Evolutionary conservation across 1,284 basidiomycete genomes (phyloP).

Genomic region (Coniophora puteana): DNA sequence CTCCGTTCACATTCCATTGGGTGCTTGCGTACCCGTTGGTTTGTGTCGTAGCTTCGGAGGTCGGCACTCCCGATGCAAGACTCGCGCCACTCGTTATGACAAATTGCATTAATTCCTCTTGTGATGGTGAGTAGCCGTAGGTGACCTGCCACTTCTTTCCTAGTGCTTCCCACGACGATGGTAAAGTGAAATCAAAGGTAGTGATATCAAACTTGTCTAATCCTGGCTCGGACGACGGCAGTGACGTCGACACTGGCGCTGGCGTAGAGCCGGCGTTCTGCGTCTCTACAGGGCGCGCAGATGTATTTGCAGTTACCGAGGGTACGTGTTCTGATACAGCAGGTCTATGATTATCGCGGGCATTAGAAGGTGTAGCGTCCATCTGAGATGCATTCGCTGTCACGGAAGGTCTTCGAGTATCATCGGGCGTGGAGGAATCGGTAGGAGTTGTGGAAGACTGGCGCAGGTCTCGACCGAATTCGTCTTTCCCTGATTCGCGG

Average conservation of each 20-base stretch:
- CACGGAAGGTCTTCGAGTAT: slow-evolving; percentile 24
- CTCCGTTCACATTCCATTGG: slow-evolving; percentile 14
- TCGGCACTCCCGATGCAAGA: slow-evolving; percentile 19
- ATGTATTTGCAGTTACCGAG: slow-evolving; percentile 53
- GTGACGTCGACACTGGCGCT: too few species aligned
- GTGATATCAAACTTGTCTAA: slow-evolving; percentile 64
- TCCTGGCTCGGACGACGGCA: slow-evolving; percentile 38
- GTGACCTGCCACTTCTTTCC: slow-evolving; percentile 70
- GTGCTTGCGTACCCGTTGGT: slow-evolving; percentile 21
- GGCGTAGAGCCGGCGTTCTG: slow-evolving; percentile 33
- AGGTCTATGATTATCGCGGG: slow-evolving; percentile 42
- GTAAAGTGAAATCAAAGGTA: slow-evolving; percentile 65
- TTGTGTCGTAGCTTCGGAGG: slow-evolving; percentile 10
- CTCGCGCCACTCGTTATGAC: slow-evolving; percentile 43
- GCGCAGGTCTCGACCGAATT: slow-evolving; percentile 78
- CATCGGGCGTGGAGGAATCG: slow-evolving; percentile 28
- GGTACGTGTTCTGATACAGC: slow-evolving; percentile 39
- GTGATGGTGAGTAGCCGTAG: slow-evolving; percentile 60
- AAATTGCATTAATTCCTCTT: slow-evolving; percentile 72
- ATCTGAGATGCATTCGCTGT: slow-evolving; percentile 31
- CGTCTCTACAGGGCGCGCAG: slow-evolving; percentile 34
- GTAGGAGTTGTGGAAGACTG: slow-evolving; percentile 34
- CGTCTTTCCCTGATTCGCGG: slow-evolving; percentile 55
- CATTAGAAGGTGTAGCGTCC: slow-evolving; percentile 35
- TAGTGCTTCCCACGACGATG: slow-evolving; percentile 70